Percentiles rank a stretch among this genome's conserved stretches.
These are phyloP conservation scores for Syzygium grande DNA, from an alignment of 345 rosid genomes.

Conservation along the genomic window DNA sequence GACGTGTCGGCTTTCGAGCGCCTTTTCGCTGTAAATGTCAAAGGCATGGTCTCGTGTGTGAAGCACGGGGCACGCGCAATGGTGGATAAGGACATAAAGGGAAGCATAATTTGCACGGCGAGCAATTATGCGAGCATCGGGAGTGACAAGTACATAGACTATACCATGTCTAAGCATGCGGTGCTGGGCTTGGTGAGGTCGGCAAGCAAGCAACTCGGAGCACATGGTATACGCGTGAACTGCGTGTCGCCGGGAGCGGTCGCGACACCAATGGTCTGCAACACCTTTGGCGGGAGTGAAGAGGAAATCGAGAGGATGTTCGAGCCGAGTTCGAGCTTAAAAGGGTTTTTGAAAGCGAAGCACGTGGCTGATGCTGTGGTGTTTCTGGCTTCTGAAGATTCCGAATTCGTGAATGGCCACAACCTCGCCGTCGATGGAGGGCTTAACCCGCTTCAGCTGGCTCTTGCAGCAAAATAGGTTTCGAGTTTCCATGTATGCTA, in stretches of 20 bases:
- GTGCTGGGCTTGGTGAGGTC: conserved; percentile 26
- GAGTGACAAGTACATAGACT: not conserved
- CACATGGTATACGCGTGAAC: too few relatives aligned
- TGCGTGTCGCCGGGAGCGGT: too few relatives aligned
- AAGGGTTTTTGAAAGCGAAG: too few relatives aligned
- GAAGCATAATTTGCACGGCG: conserved; percentile 33
- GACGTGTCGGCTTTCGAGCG: not conserved
- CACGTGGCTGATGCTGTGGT: too few relatives aligned
- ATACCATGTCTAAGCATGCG: conserved; percentile 31
- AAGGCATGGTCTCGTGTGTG: not conserved
- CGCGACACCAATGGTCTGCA: too few relatives aligned
- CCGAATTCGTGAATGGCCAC: too few relatives aligned
- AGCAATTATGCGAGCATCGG: conserved; percentile 8
- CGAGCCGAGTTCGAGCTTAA: too few relatives aligned
- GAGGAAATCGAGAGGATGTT: too few relatives aligned
- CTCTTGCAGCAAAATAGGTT: not conserved
- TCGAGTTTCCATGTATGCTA: not conserved
- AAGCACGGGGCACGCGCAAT: conserved; percentile 23
- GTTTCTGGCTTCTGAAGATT: too few relatives aligned
- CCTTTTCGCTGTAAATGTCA: conserved; percentile 11
- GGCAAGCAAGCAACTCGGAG: conserved; percentile 5
- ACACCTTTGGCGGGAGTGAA: too few relatives aligned
- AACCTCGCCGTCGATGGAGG: too few relatives aligned
- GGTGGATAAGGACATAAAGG: conserved; percentile 14
- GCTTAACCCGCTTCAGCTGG: too few relatives aligned